A percentile compares a stretch with the other conserved stretches of the same genome.
phyloP scores from a whole-genome alignment of 2,329 filamentous ascomycete genomes.

The Penicillium sumatraense region DNA sequence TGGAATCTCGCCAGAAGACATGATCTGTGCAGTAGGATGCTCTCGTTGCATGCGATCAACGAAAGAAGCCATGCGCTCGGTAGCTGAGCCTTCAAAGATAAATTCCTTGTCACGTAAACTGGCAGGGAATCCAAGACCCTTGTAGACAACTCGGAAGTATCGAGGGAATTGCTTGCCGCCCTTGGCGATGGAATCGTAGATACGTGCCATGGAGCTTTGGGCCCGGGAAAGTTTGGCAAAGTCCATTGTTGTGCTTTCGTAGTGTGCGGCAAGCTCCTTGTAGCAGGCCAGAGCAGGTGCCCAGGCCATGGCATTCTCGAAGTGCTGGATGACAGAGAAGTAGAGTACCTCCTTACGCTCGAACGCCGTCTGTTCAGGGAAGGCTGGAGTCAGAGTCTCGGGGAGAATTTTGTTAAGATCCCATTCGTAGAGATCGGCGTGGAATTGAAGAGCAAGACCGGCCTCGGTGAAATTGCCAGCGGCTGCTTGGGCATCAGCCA shows the following conservation, averaged over 20 bases:
- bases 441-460: slow-evolving; percentile 83
- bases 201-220: slow-evolving; percentile 86
- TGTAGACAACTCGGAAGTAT: slow-evolving; percentile 91
- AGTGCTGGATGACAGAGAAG: slow-evolving; percentile 92
- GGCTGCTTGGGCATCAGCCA: slow-evolving; percentile 76
- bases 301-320: slow-evolving; percentile 94
- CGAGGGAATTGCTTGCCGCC: slow-evolving; percentile 77
- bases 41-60: slow-evolving; percentile 91
- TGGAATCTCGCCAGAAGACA: slow-evolving; percentile 70
- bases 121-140: slow-evolving; percentile 82
- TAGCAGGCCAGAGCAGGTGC: slow-evolving; percentile 85
- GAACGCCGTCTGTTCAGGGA: slow-evolving; percentile 83
- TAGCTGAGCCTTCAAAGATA: slow-evolving; percentile 81
- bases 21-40: slow-evolving; percentile 81
- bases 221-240: slow-evolving; percentile 89
- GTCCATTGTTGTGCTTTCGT: slow-evolving; percentile 87
- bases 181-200: slow-evolving; percentile 86
- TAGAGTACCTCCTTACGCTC: slow-evolving; percentile 92
- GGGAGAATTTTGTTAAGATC: slow-evolving; percentile 71
- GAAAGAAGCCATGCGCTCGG: slow-evolving; percentile 78
- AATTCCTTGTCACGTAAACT: slow-evolving; percentile 87
- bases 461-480: slow-evolving; percentile 83
- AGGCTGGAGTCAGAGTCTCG: slow-evolving; percentile 72
- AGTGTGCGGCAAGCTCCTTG: slow-evolving; percentile 87
- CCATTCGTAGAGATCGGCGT: slow-evolving; percentile 93